Base-by-base conservation (phyloP, 2,329 filamentous ascomycete species). In the Ophiobolus disseminans region DNA sequence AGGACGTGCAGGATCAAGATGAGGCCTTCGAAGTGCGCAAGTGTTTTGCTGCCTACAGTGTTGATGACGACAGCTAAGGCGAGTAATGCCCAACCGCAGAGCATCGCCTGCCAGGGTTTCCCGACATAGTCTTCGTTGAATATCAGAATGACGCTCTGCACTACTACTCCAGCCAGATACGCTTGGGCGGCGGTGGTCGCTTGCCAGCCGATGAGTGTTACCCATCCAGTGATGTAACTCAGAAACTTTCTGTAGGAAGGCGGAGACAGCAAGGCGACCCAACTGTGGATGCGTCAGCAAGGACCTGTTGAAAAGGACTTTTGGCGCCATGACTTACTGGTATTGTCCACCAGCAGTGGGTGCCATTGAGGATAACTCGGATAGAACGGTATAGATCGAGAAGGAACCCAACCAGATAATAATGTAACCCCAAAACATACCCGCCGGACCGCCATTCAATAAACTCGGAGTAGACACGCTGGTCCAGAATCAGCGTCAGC, bases 81-180 rank as follows among this genome's bases (percentile, higher is more conserved):
- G 2, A 75, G 68, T 13, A 80, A 62, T 0, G 75, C 77, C 60
- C 76, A 80, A 41, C 74, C 73, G 0, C 82, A 59, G 1, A 82
- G 66, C 0, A 79, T 81, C 1, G 72, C 76, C 40, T 83, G 80
- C 78, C 78, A 82, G 20, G 69, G 62, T 39, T 78, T 51, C 0
- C 66, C 56, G 0, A 65, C 36, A 47, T 80, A 79, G 7, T 52
- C 53, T 1, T 59, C 53, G 0, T 64, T 62, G 16, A 75, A 53
- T 22, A 71, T 77, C 9, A 81, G 61, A 17, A 65, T 58, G n/a
- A 71, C 34, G 1, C 66, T 66, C 48, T 72, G 68, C 6, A 72
- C 57, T 21, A 69, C 37, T 1, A 60, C 58, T 6, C 63, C 67
- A 0, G 58, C 58, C 0, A 69, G 42, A 37, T 66, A 73, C 17